Base-by-base conservation (phyloP, 164 flowering plant genomes). In the Liquidambar formosana region DNA sequence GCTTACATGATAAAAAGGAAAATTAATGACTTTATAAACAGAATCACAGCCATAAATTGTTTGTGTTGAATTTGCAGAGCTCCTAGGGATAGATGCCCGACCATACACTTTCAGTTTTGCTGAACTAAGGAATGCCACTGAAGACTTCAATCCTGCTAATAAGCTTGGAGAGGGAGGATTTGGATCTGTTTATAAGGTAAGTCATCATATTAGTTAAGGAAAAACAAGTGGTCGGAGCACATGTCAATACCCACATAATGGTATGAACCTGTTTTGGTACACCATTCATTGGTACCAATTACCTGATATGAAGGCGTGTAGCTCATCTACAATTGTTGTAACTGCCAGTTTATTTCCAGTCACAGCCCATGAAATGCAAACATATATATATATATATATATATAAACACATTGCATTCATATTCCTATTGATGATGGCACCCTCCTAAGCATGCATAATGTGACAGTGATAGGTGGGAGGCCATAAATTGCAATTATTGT, bases 101-200 rank as follows among this genome's bases (percentile, higher is more conserved):
- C 88, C 95, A 49, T 73, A 80, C 76, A 93, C 89, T 33, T 89
- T 84, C 71, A 82, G 85, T 63, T 88, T 88, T 74, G 72, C 81
- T 0, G 95, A 91, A 71, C 82, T 93, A 45, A 86, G 73, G 75
- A 67, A 79, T 73, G 97, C 94, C 16, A 89, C 97, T 10, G 75
- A 81, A 43, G 88, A 86, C 69, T 93, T 93, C 66, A 86, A 44
- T 74, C 72, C 82, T 41, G 74, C 76, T 45, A 89, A 93, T 73
- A 93, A 93, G 73, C 89, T 93, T 26, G 97, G 98, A 54, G 95
- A 89, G 73, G 96, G 96, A 44, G 98, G 98, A 49, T 93, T 93
- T 78, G 96, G 98, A 67, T 85, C 96, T 52, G 98, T 93, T 63
- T 93, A 75, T 61, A 88, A 86, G 95, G 98, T 87, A 70, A 64